These are phyloP conservation scores for Oryza officinalis DNA, from an alignment of 176 grass and related monocot genomes.

Conservation along the genomic window DNA sequence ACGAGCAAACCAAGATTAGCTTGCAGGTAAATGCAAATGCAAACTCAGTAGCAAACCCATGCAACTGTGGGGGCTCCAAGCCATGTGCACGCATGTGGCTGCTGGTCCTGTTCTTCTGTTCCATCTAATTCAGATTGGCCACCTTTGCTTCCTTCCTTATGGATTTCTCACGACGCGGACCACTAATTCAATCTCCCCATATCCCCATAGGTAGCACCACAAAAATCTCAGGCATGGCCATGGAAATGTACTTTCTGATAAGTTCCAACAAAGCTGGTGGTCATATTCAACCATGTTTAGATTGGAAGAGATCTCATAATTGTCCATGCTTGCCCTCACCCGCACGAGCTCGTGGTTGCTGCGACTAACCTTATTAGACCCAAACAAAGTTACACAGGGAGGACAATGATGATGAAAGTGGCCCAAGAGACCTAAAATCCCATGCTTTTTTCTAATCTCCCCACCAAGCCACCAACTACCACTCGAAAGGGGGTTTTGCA, in stretches of 20 bases:
- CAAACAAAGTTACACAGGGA: conserved; percentile 34
- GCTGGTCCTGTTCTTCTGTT: conserved; percentile 36
- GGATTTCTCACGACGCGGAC: conserved; percentile 30
- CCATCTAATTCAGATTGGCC: conserved; percentile 44
- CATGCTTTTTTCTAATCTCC: conserved; percentile 21
- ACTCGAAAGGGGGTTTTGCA: background rate
- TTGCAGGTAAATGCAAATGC: conserved; percentile 18
- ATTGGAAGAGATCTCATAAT: conserved; percentile 42
- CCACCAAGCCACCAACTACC: conserved; percentile 3
- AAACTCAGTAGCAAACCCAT: conserved; percentile 35
- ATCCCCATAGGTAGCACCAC: conserved; percentile 30
- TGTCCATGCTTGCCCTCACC: conserved; percentile 36
- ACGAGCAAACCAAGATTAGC: conserved; percentile 18
- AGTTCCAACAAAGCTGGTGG: conserved; percentile 22
- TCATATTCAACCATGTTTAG: conserved; percentile 42
- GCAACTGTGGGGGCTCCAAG: conserved; percentile 34
- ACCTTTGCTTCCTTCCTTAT: conserved; percentile 23
- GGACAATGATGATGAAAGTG: conserved; percentile 37
- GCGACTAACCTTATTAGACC: conserved; percentile 36
- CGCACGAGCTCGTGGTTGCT: conserved; percentile 13
- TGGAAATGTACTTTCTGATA: conserved; percentile 44
- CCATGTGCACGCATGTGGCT: conserved; percentile 53
- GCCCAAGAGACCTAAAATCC: conserved; percentile 2
- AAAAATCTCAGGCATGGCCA: conserved; percentile 35
- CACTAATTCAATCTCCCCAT: conserved; percentile 25